Base-by-base conservation (phyloP, 495 filamentous ascomycete genomes). In the Lasiosphaeriaceae sp. region DNA sequence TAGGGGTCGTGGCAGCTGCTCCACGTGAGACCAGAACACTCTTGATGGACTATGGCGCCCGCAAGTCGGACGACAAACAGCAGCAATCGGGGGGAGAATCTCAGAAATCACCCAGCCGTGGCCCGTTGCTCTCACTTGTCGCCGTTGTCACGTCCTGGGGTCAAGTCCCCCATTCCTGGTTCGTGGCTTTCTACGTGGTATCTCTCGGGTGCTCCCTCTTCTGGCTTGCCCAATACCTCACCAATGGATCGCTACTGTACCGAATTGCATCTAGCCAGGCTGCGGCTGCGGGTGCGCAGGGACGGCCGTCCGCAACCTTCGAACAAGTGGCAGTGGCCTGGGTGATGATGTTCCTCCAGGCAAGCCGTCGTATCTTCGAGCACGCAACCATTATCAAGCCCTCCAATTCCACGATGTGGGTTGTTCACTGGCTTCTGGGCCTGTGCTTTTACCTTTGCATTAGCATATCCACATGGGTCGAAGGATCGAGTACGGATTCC, bases 161-260 rank as follows among this genome's bases (percentile, higher is more conserved):
- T 54, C 77, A 76, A 65, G 88, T 97, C 11, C 92, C 95, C 3
- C 94, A 97, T 69, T 74, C 79, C 50, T 98, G 86, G 79, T 98
- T 98, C 72, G 79, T 74, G 8, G 86, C 92, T 54, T 98, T 96
- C 71, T 98, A 98, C 65, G 65, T 90, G 34, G 66, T 83, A 20
- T 95, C 88, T 0, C 61, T 93, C 2, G 61, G 74, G 5, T 86
- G 84, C 43, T 92, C 87, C 1, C 52, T 86, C 3, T 90, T 96
- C 70, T 97, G 94, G 92, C 78, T 74, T 0, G 44, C 65, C 37
- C 90, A 96, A 67, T 78, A 90, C n/a, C 59, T 83, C 19, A 67
- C 59, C 14, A 72, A 78, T 50, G 90, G 90, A 1, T 50, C 53
- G 2, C 62, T 80, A 37, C 71, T 88, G 58, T 60, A 68, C 22